phyloP scores from a whole-genome alignment of 2,329 filamentous ascomycete genomes.

The Fusarium tjaetaba region DNA sequence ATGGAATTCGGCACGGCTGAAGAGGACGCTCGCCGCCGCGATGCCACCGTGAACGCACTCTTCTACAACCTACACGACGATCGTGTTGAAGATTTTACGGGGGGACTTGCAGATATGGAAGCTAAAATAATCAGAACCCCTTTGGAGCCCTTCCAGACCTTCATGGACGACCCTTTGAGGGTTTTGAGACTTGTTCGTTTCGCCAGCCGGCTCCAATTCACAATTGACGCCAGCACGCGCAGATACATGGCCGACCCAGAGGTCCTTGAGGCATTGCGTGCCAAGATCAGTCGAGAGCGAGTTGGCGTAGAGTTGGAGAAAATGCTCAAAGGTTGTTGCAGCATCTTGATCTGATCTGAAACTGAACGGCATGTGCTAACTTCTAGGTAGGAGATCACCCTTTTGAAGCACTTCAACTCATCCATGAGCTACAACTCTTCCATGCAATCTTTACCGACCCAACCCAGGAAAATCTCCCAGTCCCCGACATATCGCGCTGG shows the following conservation, averaged over 20 bases:
- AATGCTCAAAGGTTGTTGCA: constrained; percentile 75
- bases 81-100: constrained; percentile 85
- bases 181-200: constrained; percentile 90
- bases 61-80: constrained; percentile 92
- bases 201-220: constrained; percentile 83
- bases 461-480: constrained; percentile 58
- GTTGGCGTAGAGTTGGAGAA: constrained; percentile 90
- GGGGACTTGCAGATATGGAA: constrained; percentile 79
- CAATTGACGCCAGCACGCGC: constrained; percentile 76
- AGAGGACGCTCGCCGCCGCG: constrained; percentile 88
- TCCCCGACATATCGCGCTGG: constrained; percentile 71
- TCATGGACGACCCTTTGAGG: constrained; percentile 91
- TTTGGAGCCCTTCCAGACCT: constrained; percentile 87
- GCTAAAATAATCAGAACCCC: constrained; percentile 82
- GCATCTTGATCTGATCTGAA: neutral
- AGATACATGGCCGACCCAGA: constrained; percentile 78
- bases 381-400: constrained; percentile 64
- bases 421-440: constrained; percentile 75
- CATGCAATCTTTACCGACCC: constrained; percentile 79
- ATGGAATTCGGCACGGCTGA: constrained; percentile 94
- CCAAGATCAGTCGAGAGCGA: constrained; percentile 92
- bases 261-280: constrained; percentile 81
- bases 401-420: constrained; percentile 67
- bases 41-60: constrained; percentile 94
- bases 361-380: neutral